phyloP scores from a whole-genome alignment of 139 green algal genomes.

The Eudorina sp. region DNA sequence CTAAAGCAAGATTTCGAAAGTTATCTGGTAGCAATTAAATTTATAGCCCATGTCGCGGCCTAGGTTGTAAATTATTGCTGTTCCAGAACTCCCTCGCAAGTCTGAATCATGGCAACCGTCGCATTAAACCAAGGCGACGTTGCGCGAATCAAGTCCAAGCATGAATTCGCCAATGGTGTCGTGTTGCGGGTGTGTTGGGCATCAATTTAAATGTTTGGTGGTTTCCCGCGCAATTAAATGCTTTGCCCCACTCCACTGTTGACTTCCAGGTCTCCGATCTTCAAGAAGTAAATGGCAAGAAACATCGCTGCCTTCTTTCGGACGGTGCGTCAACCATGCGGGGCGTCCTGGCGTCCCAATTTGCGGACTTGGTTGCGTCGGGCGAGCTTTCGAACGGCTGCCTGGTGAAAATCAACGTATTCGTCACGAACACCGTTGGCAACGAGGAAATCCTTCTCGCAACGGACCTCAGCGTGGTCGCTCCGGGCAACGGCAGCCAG shows the following conservation, averaged over 20 bases:
- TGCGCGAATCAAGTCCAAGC: constrained; percentile 2
- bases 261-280: constrained; percentile 44
- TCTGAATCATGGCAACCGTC: constrained; percentile 36
- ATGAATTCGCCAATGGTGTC: constrained; percentile 36
- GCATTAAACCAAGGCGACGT: constrained; percentile 12
- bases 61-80: too few species aligned
- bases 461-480: constrained; percentile 55
- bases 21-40: too few species aligned
- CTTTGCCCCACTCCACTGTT: background rate
- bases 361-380: constrained; percentile 31
- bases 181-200: constrained; percentile 1
- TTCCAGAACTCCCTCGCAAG: too few species aligned
- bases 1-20: too few species aligned
- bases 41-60: too few species aligned
- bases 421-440: constrained; percentile 32
- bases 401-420: constrained; percentile 24
- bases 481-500: constrained; percentile 46
- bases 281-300: constrained; percentile 47
- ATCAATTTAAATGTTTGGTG: background rate
- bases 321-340: constrained; percentile 63
- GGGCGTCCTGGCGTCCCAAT: constrained; percentile 63
- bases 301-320: constrained; percentile 59
- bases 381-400: constrained; percentile 30
- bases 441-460: constrained; percentile 45
- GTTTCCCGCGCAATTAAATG: background rate